phyloP scores from a whole-genome alignment of 129 eudicot species.

The Helianthus tuberosus region DNA sequence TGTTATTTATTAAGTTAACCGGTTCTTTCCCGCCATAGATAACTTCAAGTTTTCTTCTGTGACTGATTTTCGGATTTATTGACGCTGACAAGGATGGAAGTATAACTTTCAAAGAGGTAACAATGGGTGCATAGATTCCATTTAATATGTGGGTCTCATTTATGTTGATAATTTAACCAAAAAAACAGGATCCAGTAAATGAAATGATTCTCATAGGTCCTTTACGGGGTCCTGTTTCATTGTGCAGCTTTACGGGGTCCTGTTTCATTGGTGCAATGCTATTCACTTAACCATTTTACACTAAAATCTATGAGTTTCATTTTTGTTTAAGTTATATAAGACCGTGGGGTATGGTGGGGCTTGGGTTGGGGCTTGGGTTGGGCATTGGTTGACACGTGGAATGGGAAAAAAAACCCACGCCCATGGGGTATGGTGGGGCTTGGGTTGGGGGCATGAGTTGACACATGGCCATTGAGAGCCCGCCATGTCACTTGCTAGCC shows the following conservation, averaged over 20 bases:
- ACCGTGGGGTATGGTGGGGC: too few relatives aligned
- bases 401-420: too few relatives aligned
- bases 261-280: too few relatives aligned
- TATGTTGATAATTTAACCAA: neutral
- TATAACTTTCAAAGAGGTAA: constrained; percentile 87
- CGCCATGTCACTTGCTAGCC: too few relatives aligned
- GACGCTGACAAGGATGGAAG: constrained; percentile 66
- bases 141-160: constrained; percentile 16
- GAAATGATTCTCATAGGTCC: constrained; percentile 9
- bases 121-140: constrained; percentile 16
- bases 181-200: constrained; percentile 12
- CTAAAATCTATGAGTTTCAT: too few relatives aligned
- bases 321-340: too few relatives aligned
- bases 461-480: too few relatives aligned
- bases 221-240: neutral
- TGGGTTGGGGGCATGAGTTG: too few relatives aligned
- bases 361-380: too few relatives aligned
- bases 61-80: constrained; percentile 81
- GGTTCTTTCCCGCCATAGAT: constrained; percentile 19
- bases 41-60: constrained; percentile 21
- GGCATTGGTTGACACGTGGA: too few relatives aligned
- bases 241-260: constrained; percentile 8
- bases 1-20: neutral
- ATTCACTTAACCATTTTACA: neutral
- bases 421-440: too few relatives aligned